Base-by-base conservation (phyloP, 2,329 filamentous ascomycete species). In the Neofusicoccum sp. region DNA sequence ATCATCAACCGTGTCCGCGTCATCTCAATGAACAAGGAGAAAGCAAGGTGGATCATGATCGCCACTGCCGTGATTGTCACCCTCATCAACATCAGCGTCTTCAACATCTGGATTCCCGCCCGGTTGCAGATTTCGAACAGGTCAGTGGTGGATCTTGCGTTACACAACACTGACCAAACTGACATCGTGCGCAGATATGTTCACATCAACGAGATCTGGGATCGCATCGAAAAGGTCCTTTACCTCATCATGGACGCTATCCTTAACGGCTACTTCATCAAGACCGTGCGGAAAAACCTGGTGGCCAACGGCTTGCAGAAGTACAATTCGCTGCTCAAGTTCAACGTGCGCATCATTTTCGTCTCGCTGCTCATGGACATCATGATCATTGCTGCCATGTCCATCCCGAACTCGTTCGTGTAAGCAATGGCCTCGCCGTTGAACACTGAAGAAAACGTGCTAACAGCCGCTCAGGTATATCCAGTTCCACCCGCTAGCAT, bases 291-390 rank as follows among this genome's bases (percentile, higher is more conserved):
- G 64, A 69, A 71, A 4, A 75, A 79, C 2, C 75, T 84, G 0
- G 71, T 83, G 14, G 72, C 75, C 40, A 78, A 82, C 51, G 79
- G 79, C 1, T 70, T 83, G 3, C 75, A 75, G 6, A 84, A 84
- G 63, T 84, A 84, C 66, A 74, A 78, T 62, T 76, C 76, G 3
- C 74, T 84, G 0, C 76, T 82, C 3, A 70, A 70, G 6, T 83
- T 82, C 70, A 84, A 83, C 57, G 76, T 79, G 26, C 75, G 75
- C 43, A 76, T 84, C 14, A 80, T 84, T 66, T 33, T 77, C 4
- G 44, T 84, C 0, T 83, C 81, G 0, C 70, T 84, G 5, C 66
- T 75, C 3, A 81, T 84, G 79, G 82, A 84, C 62, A 72, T 74
- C 28, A 75, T 77, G 70, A 75, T 80, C 7, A 79, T 81, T 26